Percentiles rank a stretch among this genome's conserved stretches.
These are phyloP conservation scores for Stephania cephalantha DNA, from an alignment of 164 flowering plant species.

Conservation along the genomic window DNA sequence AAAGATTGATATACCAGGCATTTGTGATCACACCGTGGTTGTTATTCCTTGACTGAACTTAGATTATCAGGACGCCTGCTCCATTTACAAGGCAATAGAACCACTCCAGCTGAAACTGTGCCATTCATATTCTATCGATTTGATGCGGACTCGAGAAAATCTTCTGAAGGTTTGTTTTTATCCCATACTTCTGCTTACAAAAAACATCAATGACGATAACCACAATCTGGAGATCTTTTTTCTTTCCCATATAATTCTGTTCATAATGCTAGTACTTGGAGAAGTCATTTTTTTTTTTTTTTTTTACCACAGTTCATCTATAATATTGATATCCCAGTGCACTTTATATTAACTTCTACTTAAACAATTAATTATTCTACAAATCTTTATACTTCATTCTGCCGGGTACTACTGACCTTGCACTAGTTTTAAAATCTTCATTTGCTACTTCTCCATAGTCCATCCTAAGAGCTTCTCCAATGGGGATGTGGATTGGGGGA, in stretches of 20 bases:
- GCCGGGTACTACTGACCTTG: too few relatives aligned
- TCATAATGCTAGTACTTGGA: too few relatives aligned
- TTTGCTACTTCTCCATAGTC: too few relatives aligned
- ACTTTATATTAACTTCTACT: too few relatives aligned
- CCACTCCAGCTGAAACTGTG: conserved; percentile 57
- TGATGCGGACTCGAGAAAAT: conserved; percentile 76
- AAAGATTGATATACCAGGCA: background rate
- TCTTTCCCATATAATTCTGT: background rate
- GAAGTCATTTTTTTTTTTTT: too few relatives aligned
- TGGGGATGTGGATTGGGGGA: too few relatives aligned
- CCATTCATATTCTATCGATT: conserved; percentile 62
- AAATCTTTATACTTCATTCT: too few relatives aligned
- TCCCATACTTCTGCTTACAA: background rate
- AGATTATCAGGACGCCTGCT: conserved; percentile 49
- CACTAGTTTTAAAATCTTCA: too few relatives aligned
- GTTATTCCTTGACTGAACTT: conserved; percentile 35
- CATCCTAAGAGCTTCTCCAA: too few relatives aligned
- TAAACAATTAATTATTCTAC: too few relatives aligned
- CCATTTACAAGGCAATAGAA: conserved; percentile 57
- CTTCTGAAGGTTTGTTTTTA: conserved; percentile 54
- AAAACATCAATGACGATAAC: background rate
- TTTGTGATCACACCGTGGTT: background rate
- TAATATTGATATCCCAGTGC: too few relatives aligned
- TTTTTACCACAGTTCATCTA: too few relatives aligned
- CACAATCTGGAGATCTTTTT: background rate